Evolutionary conservation across 495 filamentous ascomycete species (phyloP).

Genomic region (Hypomontagnella monticulosa): DNA sequence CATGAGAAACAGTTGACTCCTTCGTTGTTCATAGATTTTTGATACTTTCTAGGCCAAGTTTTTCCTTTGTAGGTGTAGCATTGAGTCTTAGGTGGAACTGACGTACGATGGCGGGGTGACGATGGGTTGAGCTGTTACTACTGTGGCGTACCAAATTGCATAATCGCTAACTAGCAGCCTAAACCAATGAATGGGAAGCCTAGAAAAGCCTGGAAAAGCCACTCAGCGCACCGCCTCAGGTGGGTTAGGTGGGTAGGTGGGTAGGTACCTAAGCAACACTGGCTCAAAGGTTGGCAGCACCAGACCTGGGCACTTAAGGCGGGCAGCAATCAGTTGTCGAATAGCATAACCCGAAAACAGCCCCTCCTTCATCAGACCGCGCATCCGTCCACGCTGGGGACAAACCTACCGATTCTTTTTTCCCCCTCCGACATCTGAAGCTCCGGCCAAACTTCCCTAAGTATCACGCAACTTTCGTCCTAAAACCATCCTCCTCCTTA

Average conservation of each 20-base stretch:
- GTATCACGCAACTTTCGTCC: conserved; percentile 23
- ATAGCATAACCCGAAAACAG: conserved; percentile 36
- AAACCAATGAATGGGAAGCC: too few relatives aligned
- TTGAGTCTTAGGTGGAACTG: conserved; percentile 1
- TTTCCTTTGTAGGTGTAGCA: not conserved
- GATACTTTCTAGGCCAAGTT: conserved; percentile 15
- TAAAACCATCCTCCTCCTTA: conserved; percentile 16
- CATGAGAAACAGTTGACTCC: not conserved
- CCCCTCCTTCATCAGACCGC: conserved; percentile 45
- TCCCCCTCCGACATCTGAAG: conserved; percentile 35
- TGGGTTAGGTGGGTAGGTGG: not conserved
- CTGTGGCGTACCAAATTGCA: conserved; percentile 34
- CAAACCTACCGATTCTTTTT: conserved; percentile 25
- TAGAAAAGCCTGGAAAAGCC: not conserved
- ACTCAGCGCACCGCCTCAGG: conserved; percentile 26
- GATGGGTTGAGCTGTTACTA: conserved; percentile 12
- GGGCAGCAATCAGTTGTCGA: conserved; percentile 20
- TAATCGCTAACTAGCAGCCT: not conserved
- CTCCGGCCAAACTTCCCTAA: conserved; percentile 21
- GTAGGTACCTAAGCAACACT: not conserved
- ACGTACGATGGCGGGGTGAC: conserved; percentile 33
- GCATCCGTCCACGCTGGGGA: conserved; percentile 21
- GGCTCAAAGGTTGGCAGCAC: conserved; percentile 4
- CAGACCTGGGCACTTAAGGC: conserved; percentile 5
- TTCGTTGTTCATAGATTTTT: not conserved